These are phyloP conservation scores for Sporothrix pallida DNA, from an alignment of 2,329 filamentous ascomycete species.

Conservation along the genomic window DNA sequence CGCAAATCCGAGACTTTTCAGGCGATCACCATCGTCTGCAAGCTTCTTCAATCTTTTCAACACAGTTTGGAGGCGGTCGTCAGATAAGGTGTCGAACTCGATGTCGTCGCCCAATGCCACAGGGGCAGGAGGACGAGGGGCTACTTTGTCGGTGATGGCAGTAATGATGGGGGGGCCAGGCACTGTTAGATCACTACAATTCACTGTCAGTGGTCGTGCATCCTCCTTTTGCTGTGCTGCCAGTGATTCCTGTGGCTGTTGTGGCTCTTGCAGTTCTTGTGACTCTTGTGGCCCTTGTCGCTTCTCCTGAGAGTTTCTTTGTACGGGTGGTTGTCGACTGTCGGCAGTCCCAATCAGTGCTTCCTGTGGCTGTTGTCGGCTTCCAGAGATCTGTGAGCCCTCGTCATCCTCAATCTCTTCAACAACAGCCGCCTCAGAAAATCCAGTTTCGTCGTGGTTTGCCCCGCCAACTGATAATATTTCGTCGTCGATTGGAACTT, in stretches of 20 bases:
- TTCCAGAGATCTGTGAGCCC: too few relatives aligned
- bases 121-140: not conserved
- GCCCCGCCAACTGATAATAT: not conserved
- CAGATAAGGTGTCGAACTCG: not conserved
- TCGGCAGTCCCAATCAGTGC: too few relatives aligned
- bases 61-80: slow-evolving; percentile 3
- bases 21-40: not conserved
- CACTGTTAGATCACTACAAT: not conserved
- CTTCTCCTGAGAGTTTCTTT: too few relatives aligned
- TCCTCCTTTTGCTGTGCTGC: not conserved
- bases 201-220: not conserved
- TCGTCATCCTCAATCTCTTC: not conserved
- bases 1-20: not conserved
- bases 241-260: not conserved
- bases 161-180: not conserved
- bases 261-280: not conserved
- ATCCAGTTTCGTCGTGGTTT: not conserved
- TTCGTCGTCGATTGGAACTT: not conserved
- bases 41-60: not conserved
- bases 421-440: not conserved
- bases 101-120: not conserved
- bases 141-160: not conserved
- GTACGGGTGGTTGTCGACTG: too few relatives aligned
- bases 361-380: too few relatives aligned
- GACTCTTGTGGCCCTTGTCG: not conserved